phyloP scores from a whole-genome alignment of 805 yeast species.

The Teunomyces tritomae region DNA sequence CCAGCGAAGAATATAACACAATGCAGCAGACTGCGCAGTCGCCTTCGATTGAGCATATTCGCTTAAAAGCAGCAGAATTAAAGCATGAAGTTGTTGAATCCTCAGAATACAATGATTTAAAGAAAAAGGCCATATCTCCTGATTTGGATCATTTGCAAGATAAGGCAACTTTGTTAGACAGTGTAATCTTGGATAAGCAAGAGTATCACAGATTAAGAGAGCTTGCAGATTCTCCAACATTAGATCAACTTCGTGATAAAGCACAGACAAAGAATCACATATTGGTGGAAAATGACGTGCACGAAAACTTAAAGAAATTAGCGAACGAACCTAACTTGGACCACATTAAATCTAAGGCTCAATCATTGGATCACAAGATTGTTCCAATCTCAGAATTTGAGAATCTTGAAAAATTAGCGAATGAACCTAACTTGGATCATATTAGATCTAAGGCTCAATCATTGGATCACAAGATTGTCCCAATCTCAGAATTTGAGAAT shows the following conservation, averaged over 20 bases:
- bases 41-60: conserved; percentile 16
- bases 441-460: conserved; percentile 8
- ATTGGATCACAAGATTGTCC: conserved; percentile 2
- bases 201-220: conserved; percentile 11
- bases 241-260: conserved; percentile 6
- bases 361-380: conserved; percentile 6
- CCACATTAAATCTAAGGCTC: conserved; percentile 8
- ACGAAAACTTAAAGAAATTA: not conserved
- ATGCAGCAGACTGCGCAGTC: conserved; percentile 9
- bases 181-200: not conserved
- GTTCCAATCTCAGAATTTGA: conserved; percentile 18
- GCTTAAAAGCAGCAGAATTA: conserved; percentile 10
- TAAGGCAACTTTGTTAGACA: not conserved
- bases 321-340: conserved; percentile 16
- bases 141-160: not conserved
- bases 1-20: conserved; percentile 15
- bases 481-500: not conserved
- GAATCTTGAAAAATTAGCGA: conserved; percentile 13
- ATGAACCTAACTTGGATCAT: conserved; percentile 9
- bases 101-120: conserved; percentile 1
- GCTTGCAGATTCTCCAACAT: conserved; percentile 8
- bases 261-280: conserved; percentile 4
- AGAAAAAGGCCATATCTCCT: not conserved
- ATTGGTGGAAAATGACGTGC: conserved; percentile 6
- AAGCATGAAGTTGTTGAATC: conserved; percentile 5